Conservation (phyloP, 257 asterid species). For the Nemophila menziesii region DNA sequence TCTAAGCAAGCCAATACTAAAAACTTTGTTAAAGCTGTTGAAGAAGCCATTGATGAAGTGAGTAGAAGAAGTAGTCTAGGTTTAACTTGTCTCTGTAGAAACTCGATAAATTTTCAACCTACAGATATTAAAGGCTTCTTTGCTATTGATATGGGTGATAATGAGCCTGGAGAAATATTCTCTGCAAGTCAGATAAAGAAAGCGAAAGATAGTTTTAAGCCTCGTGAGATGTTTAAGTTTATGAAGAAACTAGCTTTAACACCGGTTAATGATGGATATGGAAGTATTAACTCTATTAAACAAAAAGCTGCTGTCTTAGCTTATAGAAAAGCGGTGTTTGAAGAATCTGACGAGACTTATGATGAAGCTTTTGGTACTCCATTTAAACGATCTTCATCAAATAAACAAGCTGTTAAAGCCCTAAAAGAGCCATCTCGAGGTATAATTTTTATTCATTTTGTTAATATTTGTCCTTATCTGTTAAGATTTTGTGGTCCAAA, state of each 20-base stretch:
- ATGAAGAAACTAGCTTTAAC: conserved; percentile 41
- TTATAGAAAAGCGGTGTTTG: conserved; percentile 54
- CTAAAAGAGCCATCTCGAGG: conserved; percentile 58
- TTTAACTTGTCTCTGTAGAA: conserved; percentile 68
- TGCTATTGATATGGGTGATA: conserved; percentile 55
- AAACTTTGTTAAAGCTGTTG: conserved; percentile 57
- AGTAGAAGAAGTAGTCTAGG: conserved; percentile 63
- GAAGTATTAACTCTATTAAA: conserved; percentile 37
- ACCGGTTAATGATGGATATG: conserved; percentile 30
- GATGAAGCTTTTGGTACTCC: conserved; percentile 81
- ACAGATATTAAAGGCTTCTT: conserved; percentile 40
- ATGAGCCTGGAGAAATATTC: conserved; percentile 46
- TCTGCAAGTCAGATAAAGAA: conserved; percentile 52
- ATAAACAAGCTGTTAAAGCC: conserved; percentile 40
- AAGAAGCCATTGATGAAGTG: conserved; percentile 81
- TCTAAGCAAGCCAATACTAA: conserved; percentile 47
- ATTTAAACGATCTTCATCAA: conserved; percentile 39
- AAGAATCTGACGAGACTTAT: conserved; percentile 88
- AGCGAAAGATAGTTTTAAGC: conserved; percentile 49
- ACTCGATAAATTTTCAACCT: conserved; percentile 46
- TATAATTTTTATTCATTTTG: conserved; percentile 13
- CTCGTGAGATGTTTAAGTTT: conserved; percentile 47
- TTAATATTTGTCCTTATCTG: not conserved
- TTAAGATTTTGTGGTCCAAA: not conserved
- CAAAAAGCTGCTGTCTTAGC: conserved; percentile 60